Percentiles rank a stretch among this genome's conserved stretches.
These are phyloP conservation scores for Lipomyces japonicus DNA, from an alignment of 805 yeast species.

Conservation along the genomic window DNA sequence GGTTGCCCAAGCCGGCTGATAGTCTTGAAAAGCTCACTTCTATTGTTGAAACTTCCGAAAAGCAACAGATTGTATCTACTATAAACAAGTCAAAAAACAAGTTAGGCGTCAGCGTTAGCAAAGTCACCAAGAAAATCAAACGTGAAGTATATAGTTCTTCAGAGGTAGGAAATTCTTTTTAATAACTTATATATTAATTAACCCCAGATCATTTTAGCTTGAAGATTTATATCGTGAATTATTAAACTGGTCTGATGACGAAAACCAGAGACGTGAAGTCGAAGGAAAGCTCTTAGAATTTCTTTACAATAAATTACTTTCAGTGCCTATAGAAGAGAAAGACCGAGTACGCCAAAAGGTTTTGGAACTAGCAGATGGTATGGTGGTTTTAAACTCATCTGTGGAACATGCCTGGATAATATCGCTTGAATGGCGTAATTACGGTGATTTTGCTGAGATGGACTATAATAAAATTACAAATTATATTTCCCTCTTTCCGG, in stretches of 20 bases:
- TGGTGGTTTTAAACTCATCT: constrained; percentile 61
- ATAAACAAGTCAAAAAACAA: constrained; percentile 31
- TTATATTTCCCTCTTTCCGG: constrained; percentile 55
- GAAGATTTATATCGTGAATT: constrained; percentile 52
- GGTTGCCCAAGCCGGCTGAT: constrained; percentile 32
- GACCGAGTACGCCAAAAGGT: constrained; percentile 43
- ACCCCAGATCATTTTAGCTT: too few species aligned
- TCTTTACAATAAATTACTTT: constrained; percentile 51
- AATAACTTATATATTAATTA: not conserved
- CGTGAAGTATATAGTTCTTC: constrained; percentile 51
- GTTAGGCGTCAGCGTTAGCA: constrained; percentile 28
- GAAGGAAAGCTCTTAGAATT: constrained; percentile 63
- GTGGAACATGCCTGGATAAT: constrained; percentile 67
- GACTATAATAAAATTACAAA: constrained; percentile 47
- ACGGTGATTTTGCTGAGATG: constrained; percentile 46
- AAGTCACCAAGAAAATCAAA: constrained; percentile 37
- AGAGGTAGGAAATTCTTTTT: constrained; percentile 15
- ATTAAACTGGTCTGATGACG: constrained; percentile 60
- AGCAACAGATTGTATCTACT: constrained; percentile 27
- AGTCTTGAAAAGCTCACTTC: constrained; percentile 31
- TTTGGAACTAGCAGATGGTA: constrained; percentile 58
- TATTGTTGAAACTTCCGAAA: constrained; percentile 40
- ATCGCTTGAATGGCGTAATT: constrained; percentile 72
- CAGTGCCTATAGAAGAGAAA: constrained; percentile 49
- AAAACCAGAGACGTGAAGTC: constrained; percentile 49